Conservation (phyloP, 805 yeast genomes). For the Cyberlindnera mrakii region DNA sequence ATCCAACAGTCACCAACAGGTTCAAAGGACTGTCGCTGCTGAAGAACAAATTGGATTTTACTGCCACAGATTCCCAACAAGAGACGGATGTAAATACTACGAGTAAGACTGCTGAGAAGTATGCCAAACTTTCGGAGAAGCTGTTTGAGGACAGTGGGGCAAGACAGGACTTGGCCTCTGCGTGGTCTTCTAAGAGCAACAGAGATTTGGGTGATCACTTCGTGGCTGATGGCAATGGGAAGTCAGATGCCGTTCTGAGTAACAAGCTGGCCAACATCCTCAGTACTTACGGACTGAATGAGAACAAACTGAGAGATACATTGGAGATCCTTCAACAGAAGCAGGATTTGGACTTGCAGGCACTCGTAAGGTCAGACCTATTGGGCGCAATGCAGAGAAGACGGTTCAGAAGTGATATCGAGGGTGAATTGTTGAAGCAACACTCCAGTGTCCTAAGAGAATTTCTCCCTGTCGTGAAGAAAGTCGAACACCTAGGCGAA, state of each 20-base stretch:
- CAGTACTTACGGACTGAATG: slow-evolving; percentile 27
- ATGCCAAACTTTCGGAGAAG: slow-evolving; percentile 41
- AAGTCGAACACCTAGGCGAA: slow-evolving; percentile 28
- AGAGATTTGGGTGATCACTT: not conserved
- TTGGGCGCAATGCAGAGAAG: slow-evolving; percentile 58
- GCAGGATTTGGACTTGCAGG: slow-evolving; percentile 16
- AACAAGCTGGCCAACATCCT: slow-evolving; percentile 29
- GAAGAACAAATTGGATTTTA: slow-evolving; percentile 13
- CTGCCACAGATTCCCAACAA: slow-evolving; percentile 2
- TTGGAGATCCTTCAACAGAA: slow-evolving; percentile 29
- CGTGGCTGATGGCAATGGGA: not conserved
- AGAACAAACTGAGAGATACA: slow-evolving; percentile 29
- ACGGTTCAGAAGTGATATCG: slow-evolving; percentile 53
- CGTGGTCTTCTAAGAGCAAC: too few relatives aligned
- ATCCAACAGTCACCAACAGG: slow-evolving; percentile 28
- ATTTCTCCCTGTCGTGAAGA: slow-evolving; percentile 38
- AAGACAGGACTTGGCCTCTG: too few relatives aligned
- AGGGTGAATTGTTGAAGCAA: slow-evolving; percentile 50
- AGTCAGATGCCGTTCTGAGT: slow-evolving; percentile 25
- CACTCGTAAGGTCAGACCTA: slow-evolving; percentile 29
- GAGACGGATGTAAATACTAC: slow-evolving; percentile 9
- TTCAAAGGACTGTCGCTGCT: slow-evolving; percentile 32
- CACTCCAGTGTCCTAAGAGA: slow-evolving; percentile 44
- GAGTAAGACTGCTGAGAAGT: slow-evolving; percentile 34
- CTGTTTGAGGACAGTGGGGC: slow-evolving; percentile 24